Conservation (phyloP, 768 basidiomycete genomes). For the Scleroderma citrinum region DNA sequence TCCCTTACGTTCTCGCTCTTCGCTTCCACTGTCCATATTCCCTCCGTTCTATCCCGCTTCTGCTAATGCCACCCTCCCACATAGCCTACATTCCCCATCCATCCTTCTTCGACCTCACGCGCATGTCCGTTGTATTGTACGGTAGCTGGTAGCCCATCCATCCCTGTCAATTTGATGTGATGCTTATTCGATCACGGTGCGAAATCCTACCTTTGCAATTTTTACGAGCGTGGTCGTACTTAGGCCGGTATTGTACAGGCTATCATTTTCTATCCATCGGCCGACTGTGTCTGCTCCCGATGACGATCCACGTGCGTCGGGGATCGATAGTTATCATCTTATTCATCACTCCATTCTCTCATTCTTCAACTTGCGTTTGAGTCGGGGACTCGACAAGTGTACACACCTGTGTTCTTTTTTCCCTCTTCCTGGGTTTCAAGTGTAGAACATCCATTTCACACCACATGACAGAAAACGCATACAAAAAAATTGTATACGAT, state of each 20-base stretch:
- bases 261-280: neutral
- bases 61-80: neutral
- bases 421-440: neutral
- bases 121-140: constrained; percentile 45
- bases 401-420: neutral
- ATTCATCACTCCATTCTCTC: neutral
- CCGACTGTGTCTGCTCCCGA: no score
- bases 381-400: neutral
- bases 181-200: constrained; percentile 29
- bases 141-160: constrained; percentile 34
- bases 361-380: neutral
- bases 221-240: constrained; percentile 15
- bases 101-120: constrained; percentile 2
- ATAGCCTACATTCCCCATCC: no score
- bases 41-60: neutral
- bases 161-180: constrained; percentile 3
- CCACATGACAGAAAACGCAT: neutral
- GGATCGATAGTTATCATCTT: neutral
- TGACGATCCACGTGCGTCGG: neutral
- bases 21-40: neutral
- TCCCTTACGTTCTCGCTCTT: neutral
- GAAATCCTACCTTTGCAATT: constrained; percentile 22
- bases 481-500: constrained; percentile 1
- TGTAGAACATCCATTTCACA: neutral
- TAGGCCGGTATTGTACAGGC: constrained; percentile 5